Evolutionary conservation across 2,329 filamentous ascomycete species (phyloP).

Genomic region (Westerdykella sp.): DNA sequence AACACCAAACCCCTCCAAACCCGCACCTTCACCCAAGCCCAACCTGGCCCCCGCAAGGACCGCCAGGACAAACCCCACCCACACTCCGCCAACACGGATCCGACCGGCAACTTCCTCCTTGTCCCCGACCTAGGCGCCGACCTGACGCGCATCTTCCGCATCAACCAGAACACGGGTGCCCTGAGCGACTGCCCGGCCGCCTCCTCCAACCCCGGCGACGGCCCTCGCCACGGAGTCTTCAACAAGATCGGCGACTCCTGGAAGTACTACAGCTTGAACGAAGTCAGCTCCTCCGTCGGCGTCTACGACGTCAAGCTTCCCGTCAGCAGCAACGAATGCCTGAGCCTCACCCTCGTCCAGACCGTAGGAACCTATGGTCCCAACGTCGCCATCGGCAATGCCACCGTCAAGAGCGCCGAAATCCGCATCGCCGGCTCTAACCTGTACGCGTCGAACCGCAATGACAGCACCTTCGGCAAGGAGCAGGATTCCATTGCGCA

Average conservation of each 20-base stretch:
- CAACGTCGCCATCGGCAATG: constrained; percentile 7
- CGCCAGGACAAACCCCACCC: constrained; percentile 51
- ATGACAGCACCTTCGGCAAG: constrained; percentile 17
- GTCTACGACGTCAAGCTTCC: constrained; percentile 16
- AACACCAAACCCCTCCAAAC: constrained; percentile 9
- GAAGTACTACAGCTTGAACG: constrained; percentile 20
- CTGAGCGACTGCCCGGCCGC: constrained; percentile 41
- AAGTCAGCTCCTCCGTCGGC: constrained; percentile 19
- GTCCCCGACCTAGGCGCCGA: constrained; percentile 50
- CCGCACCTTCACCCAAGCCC: constrained; percentile 9
- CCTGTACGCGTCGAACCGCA: constrained; percentile 23
- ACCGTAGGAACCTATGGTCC: constrained; percentile 18
- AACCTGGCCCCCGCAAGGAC: constrained; percentile 39
- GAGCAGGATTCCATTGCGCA: constrained; percentile 20
- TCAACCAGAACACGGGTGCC: constrained; percentile 39
- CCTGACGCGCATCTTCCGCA: constrained; percentile 48
- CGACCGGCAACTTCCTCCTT: constrained; percentile 43
- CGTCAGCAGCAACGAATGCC: constrained; percentile 6
- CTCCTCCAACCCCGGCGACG: constrained; percentile 40
- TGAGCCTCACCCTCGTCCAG: constrained; percentile 15
- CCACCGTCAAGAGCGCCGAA: constrained; percentile 16
- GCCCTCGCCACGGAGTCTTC: constrained; percentile 48
- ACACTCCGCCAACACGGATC: constrained; percentile 45
- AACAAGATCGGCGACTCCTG: constrained; percentile 14
- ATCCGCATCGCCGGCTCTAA: constrained; percentile 17